A percentile compares a stretch with the other conserved stretches of the same genome.
phyloP scores from a whole-genome alignment of 2,329 filamentous ascomycete genomes.

The Nigrograna mackinnonii region DNA sequence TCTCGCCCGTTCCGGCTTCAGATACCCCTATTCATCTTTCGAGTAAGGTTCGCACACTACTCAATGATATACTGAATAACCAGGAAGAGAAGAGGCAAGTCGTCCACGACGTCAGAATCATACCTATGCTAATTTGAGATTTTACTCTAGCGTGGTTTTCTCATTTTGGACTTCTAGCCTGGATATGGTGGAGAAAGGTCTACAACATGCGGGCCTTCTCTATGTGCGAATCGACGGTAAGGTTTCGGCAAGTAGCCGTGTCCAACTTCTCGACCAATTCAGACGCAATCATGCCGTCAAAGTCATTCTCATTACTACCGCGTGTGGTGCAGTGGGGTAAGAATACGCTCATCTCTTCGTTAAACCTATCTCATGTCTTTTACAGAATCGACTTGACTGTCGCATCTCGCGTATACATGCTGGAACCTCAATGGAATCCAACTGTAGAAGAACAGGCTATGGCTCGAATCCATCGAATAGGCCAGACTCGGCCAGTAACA shows the following conservation, averaged over 20 bases:
- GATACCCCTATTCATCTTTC: no score
- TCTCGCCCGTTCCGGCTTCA: no score
- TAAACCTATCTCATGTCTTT: no score
- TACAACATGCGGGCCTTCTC: conserved; percentile 18
- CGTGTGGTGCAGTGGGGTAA: conserved; percentile 37
- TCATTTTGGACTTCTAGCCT: conserved; percentile 38
- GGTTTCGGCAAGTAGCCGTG: conserved; percentile 17
- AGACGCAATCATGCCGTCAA: conserved; percentile 15
- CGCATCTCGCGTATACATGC: conserved; percentile 19
- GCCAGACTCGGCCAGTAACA: conserved; percentile 21
- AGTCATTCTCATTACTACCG: conserved; percentile 35
- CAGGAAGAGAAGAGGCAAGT: no score
- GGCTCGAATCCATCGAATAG: conserved; percentile 20
- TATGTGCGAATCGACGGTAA: conserved; percentile 32
- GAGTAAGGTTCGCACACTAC: no score
- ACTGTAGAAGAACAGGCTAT: conserved; percentile 31
- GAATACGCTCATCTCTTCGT: no score
- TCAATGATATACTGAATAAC: no score
- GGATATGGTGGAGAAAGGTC: conserved; percentile 23
- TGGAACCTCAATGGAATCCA: conserved; percentile 36
- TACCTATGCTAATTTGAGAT: no score
- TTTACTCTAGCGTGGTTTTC: conserved; percentile 42
- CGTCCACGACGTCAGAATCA: no score
- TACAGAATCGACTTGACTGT: conserved; percentile 15
- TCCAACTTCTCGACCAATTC: conserved; percentile 23